phyloP scores from a whole-genome alignment of 2,329 filamentous ascomycete genomes.

The Lachnellula suecica region DNA sequence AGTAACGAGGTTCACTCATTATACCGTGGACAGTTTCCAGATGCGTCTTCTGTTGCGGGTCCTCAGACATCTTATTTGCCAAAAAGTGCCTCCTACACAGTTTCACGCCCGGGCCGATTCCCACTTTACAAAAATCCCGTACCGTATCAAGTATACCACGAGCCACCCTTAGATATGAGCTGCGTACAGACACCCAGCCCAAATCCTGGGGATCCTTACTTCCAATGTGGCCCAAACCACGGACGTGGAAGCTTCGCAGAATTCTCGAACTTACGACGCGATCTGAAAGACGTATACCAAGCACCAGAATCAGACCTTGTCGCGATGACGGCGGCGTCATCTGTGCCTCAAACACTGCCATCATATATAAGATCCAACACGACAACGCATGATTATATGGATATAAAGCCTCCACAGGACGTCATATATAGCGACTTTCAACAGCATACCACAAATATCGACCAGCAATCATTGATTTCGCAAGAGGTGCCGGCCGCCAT shows the following conservation, averaged over 20 bases:
- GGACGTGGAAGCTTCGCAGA: conserved; percentile 23
- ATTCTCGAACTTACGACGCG: conserved; percentile 17
- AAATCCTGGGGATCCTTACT: conserved; percentile 23
- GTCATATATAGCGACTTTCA: conserved; percentile 17
- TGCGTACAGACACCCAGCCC: conserved; percentile 15
- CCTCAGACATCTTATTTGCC: conserved; percentile 4
- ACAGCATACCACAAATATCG: conserved; percentile 7
- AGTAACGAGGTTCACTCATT: conserved; percentile 17
- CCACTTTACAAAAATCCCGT: conserved; percentile 6
- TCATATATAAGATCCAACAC: conserved; percentile 9
- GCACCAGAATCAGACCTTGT: conserved; percentile 2
- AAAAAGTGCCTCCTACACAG: conserved; percentile 11
- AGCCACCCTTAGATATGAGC: conserved; percentile 12
- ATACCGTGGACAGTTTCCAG: conserved; percentile 23
- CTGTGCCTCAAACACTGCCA: conserved; percentile 3
- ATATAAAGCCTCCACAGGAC: conserved; percentile 10
- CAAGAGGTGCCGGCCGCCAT: neutral
- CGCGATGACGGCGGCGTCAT: conserved; percentile 3
- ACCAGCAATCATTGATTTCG: conserved; percentile 4
- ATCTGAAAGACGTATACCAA: conserved; percentile 14
- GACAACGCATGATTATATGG: neutral
- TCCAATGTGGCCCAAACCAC: conserved; percentile 15
- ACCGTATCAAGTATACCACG: conserved; percentile 16
- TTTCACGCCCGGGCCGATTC: conserved; percentile 13
- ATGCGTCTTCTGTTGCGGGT: conserved; percentile 5